These are phyloP conservation scores for Cyberlindnera lachancei DNA, from an alignment of 805 yeast species.

Conservation along the genomic window DNA sequence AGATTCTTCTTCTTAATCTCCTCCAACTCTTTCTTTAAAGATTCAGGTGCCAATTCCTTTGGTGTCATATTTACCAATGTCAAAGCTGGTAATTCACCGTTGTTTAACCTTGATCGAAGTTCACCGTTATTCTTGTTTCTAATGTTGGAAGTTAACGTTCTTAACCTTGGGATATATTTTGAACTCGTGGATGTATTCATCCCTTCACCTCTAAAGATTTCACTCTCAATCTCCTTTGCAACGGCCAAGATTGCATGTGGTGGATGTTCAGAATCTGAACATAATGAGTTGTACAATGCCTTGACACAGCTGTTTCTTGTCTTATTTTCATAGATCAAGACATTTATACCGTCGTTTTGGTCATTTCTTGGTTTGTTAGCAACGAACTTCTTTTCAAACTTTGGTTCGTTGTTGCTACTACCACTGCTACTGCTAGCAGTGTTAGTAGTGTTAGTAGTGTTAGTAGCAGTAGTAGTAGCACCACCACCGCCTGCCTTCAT, in stretches of 20 bases:
- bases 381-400: conserved; percentile 31
- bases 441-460: conserved; percentile 14
- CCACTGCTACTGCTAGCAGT: no score
- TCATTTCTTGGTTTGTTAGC: conserved; percentile 64
- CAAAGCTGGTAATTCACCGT: conserved; percentile 58
- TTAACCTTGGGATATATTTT: conserved; percentile 70
- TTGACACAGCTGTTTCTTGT: conserved; percentile 80
- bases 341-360: conserved; percentile 70
- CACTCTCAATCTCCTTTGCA: conserved; percentile 67
- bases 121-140: conserved; percentile 88
- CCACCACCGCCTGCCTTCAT: conserved; percentile 7
- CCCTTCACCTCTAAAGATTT: conserved; percentile 56
- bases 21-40: conserved; percentile 77
- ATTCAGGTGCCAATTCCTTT: conserved; percentile 94
- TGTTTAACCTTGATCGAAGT: conserved; percentile 58
- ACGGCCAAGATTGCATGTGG: conserved; percentile 54
- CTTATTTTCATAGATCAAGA: conserved; percentile 61
- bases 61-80: conserved; percentile 76
- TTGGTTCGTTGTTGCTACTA: conserved; percentile 3
- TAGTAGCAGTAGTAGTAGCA: conserved; percentile 2
- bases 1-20: conserved; percentile 81
- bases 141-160: conserved; percentile 81
- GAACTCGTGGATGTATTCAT: conserved; percentile 36
- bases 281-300: conserved; percentile 84
- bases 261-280: conserved; percentile 62